Evolutionary conservation across 805 yeast genomes (phyloP), one percentile per base, ranked within the genome.

Genomic region (Pichia thaimueangensis): DNA sequence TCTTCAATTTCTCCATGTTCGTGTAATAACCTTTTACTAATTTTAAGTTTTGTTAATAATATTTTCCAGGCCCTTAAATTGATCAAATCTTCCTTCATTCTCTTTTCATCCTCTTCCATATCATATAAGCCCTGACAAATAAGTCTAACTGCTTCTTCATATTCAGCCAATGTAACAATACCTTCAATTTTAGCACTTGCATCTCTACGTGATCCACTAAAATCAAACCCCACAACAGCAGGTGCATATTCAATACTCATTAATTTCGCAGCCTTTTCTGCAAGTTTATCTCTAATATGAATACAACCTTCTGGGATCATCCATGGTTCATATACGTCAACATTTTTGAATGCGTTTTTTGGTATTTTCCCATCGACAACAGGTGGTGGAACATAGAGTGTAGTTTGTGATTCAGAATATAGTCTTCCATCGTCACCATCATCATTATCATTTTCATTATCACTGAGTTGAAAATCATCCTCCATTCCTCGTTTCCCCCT

Each of bases 151-250:
- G 88, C 89, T 30, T 80, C 86, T 45, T 67, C 64, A 47, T 63
- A 77, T 53, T 80, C 81, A 20, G 56, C 55, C 5, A 84, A 81
- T 6, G 88, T 81, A 2, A 93, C 82, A 21, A 87, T 73, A 3
- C 97, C 97, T 5, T 80, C 78, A 32, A 78, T 72, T 41, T 69
- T 67, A 0, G 94, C 91, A 10, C 77, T 79, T 0, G 83, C 79
- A 2, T 57, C 50, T 9, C 52, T 45, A 33, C 68, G 58, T 23
- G 69, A 73, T 1, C 56, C 54, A 3, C 50, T 51, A 62, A 85
- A 93, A 43, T 86, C 93, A 63, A 93, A 91, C 0, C 89, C 86
- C 2, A 82, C 80, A 2, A 88, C 89, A 0, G 97, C 97, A 37
- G 78, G 80, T 0, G 95, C 97, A 64, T 71, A 87, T 50, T 86